Evolutionary conservation across 192 early-diverging fungal species (phyloP).

Genomic region (Rhizophagus clarus): DNA sequence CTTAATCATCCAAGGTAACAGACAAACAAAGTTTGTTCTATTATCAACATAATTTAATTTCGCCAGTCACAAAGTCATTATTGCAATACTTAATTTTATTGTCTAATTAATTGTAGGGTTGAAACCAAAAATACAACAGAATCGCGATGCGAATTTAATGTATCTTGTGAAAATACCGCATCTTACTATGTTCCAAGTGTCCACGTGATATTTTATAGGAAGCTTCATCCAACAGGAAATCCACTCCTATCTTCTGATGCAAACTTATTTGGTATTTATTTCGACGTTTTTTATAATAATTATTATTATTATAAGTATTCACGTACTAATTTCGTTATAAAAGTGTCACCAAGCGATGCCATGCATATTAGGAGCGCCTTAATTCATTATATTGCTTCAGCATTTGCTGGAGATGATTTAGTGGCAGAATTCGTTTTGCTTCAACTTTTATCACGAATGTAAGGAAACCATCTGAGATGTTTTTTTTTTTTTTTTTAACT

Average conservation of each 20-base stretch:
- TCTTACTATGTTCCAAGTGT: slow-evolving; percentile 43
- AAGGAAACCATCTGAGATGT: slow-evolving; percentile 1
- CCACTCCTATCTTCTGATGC: neutral
- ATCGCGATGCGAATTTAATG: slow-evolving; percentile 10
- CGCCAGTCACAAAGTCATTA: too few species aligned
- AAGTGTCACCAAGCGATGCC: neutral
- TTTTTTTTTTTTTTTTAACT: neutral
- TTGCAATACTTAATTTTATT: too few species aligned
- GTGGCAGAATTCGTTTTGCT: slow-evolving; percentile 72
- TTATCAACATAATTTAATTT: neutral
- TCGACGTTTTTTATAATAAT: neutral
- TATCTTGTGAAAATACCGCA: slow-evolving; percentile 32
- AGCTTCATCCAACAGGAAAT: slow-evolving; percentile 32
- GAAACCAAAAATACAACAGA: too few species aligned
- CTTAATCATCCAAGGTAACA: slow-evolving; percentile 35
- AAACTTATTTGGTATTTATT: neutral
- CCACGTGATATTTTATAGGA: slow-evolving; percentile 54
- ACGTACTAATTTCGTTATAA: neutral
- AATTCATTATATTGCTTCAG: slow-evolving; percentile 59
- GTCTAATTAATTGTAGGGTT: too few species aligned
- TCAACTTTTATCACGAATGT: slow-evolving; percentile 67
- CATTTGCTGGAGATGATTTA: slow-evolving; percentile 63
- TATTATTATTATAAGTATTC: neutral
- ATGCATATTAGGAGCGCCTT: slow-evolving; percentile 40
- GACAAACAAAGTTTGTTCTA: neutral